These are phyloP conservation scores for Erythrophleum ivorense DNA, from an alignment of 331 rosid genomes.

Conservation along the genomic window DNA sequence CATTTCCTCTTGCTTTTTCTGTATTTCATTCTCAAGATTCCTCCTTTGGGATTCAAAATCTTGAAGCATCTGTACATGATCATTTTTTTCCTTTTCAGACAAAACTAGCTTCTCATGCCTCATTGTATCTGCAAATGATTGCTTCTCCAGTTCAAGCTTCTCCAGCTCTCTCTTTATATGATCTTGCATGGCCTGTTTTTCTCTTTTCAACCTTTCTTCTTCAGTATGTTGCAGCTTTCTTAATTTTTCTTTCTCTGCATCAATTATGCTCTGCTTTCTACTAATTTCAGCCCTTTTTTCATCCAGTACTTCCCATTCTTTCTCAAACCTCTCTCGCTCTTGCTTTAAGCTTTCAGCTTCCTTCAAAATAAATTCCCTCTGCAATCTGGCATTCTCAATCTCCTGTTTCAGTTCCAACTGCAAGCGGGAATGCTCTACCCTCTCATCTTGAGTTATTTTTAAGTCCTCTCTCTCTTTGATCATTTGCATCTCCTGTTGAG, in stretches of 20 bases:
- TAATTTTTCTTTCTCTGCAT: conserved; percentile 66
- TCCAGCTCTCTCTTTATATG: conserved; percentile 63
- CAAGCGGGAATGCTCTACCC: conserved; percentile 71
- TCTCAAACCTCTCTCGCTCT: conserved; percentile 81
- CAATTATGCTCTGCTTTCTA: conserved; percentile 51
- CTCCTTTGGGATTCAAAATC: conserved; percentile 68
- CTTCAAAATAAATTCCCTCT: conserved; percentile 54
- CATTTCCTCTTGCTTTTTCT: conserved; percentile 59
- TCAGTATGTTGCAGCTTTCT: conserved; percentile 57
- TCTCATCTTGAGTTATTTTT: conserved; percentile 67
- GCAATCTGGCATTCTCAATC: conserved; percentile 69
- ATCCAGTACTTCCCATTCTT: conserved; percentile 88
- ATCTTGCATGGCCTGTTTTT: conserved; percentile 60
- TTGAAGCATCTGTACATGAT: conserved; percentile 57
- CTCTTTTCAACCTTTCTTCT: conserved; percentile 71
- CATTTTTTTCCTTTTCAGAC: conserved; percentile 66
- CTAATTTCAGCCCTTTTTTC: conserved; percentile 66
- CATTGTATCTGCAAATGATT: conserved; percentile 66
- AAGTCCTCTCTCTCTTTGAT: conserved; percentile 63
- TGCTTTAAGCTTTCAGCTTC: conserved; percentile 77
- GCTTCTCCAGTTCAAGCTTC: conserved; percentile 73
- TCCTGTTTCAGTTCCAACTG: conserved; percentile 76
- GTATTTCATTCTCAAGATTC: conserved; percentile 70
- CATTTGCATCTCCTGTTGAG: conserved; percentile 65
- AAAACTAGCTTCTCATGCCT: conserved; percentile 59